phyloP scores from a whole-genome alignment of 192 early-diverging fungal species.

The Linnemannia hyalina region DNA sequence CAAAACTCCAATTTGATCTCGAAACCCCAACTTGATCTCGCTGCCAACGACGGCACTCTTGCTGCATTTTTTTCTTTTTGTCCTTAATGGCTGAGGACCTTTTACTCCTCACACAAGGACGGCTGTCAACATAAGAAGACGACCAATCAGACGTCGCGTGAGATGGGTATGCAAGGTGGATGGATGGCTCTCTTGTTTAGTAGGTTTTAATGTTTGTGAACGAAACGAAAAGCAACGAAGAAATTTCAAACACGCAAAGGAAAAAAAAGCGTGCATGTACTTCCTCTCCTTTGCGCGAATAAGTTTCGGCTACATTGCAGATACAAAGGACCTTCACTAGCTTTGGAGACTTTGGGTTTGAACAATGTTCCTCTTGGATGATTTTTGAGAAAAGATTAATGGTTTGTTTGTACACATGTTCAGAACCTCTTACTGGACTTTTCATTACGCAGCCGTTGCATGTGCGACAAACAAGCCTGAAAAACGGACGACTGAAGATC shows the following conservation, averaged over 20 bases:
- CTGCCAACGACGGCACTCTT: background rate
- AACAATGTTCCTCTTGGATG: background rate
- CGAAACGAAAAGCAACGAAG: too few relatives aligned
- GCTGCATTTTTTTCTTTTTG: background rate
- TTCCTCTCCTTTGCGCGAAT: too few relatives aligned
- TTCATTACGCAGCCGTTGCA: background rate
- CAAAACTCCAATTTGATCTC: too few relatives aligned
- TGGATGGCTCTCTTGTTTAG: background rate
- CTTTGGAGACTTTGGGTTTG: background rate
- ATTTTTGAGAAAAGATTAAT: slow-evolving; percentile 2
- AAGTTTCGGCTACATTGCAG: too few relatives aligned
- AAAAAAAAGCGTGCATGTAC: too few relatives aligned
- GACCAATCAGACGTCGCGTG: slow-evolving; percentile 6
- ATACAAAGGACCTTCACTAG: background rate
- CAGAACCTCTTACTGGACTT: background rate
- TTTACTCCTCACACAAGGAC: background rate
- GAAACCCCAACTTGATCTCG: too few relatives aligned
- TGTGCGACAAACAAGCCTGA: background rate
- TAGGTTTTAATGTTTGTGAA: too few relatives aligned
- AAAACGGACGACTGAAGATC: background rate
- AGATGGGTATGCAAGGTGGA: background rate
- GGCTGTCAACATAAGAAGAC: background rate
- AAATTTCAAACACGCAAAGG: too few relatives aligned
- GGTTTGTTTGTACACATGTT: slow-evolving; percentile 2
- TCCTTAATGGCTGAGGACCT: background rate